Evolutionary conservation across 345 rosid species (phyloP), one percentile per base, ranked within the genome.

Genomic region (Psidium guajava): DNA sequence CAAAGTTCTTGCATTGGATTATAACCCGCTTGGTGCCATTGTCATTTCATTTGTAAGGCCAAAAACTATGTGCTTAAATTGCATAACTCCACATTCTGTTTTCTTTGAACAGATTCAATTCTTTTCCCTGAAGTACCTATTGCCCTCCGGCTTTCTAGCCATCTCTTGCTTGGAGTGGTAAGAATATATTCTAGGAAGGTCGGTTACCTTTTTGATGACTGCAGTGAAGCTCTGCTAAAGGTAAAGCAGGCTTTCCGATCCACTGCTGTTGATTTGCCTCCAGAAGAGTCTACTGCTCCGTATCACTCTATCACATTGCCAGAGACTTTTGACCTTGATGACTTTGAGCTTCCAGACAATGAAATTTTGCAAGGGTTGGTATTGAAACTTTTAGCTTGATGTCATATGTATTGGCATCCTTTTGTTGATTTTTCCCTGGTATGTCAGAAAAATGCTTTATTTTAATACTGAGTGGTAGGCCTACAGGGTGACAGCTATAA

Each of bases 281-380:
- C 99, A 25, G 99, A 98, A 89, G 99, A 98, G 90, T 96, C 99
- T 7, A 95, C 97, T 84, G 99, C 99, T 64, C 99, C 99, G 3
- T 98, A 96, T 89, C 98, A 96, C 90, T 96, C 99, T 8, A 98
- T 98, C 85, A 98, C 99, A 50, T 92, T 98, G 92, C 99, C 99
- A 5, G 99, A 98, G 95, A 98, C 99, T 51, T 98, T 98, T 92
- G 99, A 98, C 92, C 99, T 98, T 89, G 99, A 96, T 90, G 99
- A 98, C 87, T 98, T 98, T 91, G 99, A 98, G 95, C 95, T 98
- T 86, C 99, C 99, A 90, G 98, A 98, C 84, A 95, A 91, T 90
- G 99, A 95, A 85, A 90, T 94, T 32, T 93, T 95, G 86, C 99
- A 96, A 87, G 97, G 99, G 99, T 98, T 89, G 89, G 99, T 94